These are phyloP conservation scores for Diaporthe capsici DNA, from an alignment of 2,329 filamentous ascomycete genomes.

Conservation along the genomic window DNA sequence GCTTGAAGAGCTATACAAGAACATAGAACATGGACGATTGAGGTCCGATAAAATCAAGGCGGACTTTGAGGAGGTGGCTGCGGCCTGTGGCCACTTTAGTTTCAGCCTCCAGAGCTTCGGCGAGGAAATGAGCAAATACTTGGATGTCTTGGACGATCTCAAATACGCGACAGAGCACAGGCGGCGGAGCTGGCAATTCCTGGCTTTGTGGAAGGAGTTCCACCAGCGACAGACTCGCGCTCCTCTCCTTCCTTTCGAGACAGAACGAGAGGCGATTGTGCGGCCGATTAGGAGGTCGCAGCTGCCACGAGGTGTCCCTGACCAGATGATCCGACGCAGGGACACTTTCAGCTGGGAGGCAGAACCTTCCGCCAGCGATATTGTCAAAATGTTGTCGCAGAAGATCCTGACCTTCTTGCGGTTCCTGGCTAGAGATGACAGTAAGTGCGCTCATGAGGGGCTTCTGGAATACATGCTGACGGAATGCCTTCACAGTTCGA, in stretches of 20 bases:
- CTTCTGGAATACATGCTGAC: constrained; percentile 44
- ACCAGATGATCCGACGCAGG: constrained; percentile 64
- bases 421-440: constrained; percentile 67
- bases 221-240: constrained; percentile 41
- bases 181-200: constrained; percentile 83
- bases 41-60: constrained; percentile 84
- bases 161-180: constrained; percentile 78
- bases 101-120: constrained; percentile 93
- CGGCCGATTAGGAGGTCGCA: constrained; percentile 67
- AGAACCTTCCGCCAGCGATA: constrained; percentile 60
- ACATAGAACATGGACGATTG: constrained; percentile 78
- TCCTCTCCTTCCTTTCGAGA: constrained; percentile 51
- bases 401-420: constrained; percentile 60
- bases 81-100: constrained; percentile 97
- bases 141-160: constrained; percentile 88
- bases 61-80: constrained; percentile 96
- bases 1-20: constrained; percentile 83
- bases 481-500: constrained; percentile 56
- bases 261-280: constrained; percentile 60
- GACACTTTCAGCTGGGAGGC: constrained; percentile 71
- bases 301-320: constrained; percentile 69
- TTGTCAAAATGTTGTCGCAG: constrained; percentile 62
- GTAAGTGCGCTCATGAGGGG: constrained; percentile 49
- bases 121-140: constrained; percentile 86
- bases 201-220: constrained; percentile 77